Evolutionary conservation across 2,329 filamentous ascomycete genomes (phyloP), one percentile per base, ranked within the genome.

Genomic region (Pseudogymnoascus sp.): DNA sequence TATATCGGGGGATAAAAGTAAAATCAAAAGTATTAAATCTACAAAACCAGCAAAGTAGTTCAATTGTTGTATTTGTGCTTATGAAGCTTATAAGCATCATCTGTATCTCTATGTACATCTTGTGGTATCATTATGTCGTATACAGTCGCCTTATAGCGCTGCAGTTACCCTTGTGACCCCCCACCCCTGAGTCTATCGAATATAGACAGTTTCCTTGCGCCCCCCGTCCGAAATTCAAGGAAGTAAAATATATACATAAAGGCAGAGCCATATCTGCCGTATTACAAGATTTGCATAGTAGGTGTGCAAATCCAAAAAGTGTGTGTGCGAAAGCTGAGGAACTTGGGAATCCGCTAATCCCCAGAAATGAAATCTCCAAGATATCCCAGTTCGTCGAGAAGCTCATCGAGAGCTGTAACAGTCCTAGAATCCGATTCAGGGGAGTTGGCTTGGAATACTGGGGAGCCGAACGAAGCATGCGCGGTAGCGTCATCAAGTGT

Each of bases 331-430:
- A 4, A 10, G 33, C 1, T 35, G 9, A 2, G 3, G 37, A 40
- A 4, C n/a, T 40, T 1, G 15, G 17, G 37, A 21, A 8, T 26
- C 21, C 7, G 5, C 64, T 54, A 65, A 58, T 66, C 66, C 8
- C 66, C 66, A 11, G 63, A 60, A 60, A 81, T 81, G 63, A 78
- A 72, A 60, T 74, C 73, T 24, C 77, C 77, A 40, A 82, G 69
- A 67, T 82, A 81, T 61, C 78, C 77, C 69, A 81, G 70, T 64
- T 82, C 79, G 64, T 77, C 75, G 67, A 81, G 73, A 62, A 81
- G 69, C 64, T 79, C 75, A 64, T 77, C 74, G 71, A 81, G 77
- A 2, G 57, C 57, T 5, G 44, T 50, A 17, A 11, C 26, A 1
- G 44, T 50, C 26, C 44, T 33, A 2, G 13, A 17, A 31, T 50